Conservation (phyloP, 2,329 filamentous ascomycete genomes). For the Penicillium sumatraense region DNA sequence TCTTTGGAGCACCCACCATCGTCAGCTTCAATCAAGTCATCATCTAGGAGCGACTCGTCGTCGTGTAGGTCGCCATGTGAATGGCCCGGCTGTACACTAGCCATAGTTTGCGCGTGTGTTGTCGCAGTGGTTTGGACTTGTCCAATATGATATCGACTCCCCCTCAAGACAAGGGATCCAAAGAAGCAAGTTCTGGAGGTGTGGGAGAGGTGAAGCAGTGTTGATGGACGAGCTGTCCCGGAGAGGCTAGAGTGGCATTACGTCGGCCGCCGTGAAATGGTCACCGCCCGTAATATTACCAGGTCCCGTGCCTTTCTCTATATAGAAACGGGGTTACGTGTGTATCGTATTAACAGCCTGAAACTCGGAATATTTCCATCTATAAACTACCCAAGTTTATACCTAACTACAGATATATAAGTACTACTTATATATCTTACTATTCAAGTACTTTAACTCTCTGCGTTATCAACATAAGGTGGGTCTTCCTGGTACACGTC, state of each 20-base stretch:
- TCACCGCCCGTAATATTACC: conserved; percentile 17
- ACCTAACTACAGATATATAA: too few relatives aligned
- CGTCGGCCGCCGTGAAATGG: conserved; percentile 24
- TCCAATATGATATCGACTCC: conserved; percentile 22
- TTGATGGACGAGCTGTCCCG: conserved; percentile 30
- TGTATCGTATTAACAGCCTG: too few relatives aligned
- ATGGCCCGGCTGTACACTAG: conserved; percentile 47
- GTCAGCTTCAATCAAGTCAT: conserved; percentile 78
- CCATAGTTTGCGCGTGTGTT: conserved; percentile 32
- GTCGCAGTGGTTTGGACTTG: conserved; percentile 6
- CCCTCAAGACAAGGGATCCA: conserved; percentile 9
- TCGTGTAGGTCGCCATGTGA: conserved; percentile 64
- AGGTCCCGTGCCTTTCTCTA: conserved; percentile 6
- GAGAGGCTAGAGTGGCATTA: conserved; percentile 49
- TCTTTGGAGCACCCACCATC: conserved; percentile 60
- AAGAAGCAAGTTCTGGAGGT: conserved; percentile 10
- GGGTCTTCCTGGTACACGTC: conserved; percentile 62
- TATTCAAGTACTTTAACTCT: too few relatives aligned
- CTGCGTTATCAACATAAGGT: conserved; percentile 32
- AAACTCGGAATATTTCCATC: neutral
- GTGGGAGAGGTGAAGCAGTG: conserved; percentile 17
- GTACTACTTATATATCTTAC: too few relatives aligned
- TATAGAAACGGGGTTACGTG: neutral
- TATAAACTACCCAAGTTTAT: neutral
- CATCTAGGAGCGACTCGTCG: conserved; percentile 65